phyloP scores from a whole-genome alignment of 192 early-diverging fungal species.

The Mortierella claussenii region DNA sequence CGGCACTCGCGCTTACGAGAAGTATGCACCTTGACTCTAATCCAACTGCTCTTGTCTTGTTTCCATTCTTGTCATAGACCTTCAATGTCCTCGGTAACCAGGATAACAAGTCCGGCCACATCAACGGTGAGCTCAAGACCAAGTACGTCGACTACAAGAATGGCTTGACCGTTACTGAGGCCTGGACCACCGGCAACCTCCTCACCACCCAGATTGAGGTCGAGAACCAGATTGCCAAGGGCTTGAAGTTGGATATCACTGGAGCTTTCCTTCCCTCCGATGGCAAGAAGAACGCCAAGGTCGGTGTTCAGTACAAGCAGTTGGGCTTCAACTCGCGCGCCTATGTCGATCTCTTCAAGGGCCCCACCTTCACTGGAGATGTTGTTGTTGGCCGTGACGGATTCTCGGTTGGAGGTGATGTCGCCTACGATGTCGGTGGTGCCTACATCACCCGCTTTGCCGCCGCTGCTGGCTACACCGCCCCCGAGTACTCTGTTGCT shows the following conservation, averaged over 20 bases:
- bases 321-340: slow-evolving; percentile 90
- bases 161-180: slow-evolving; percentile 95
- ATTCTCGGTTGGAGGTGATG: slow-evolving; percentile 91
- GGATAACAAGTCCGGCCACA: slow-evolving; percentile 95
- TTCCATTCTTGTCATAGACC: no score
- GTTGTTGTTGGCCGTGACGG: slow-evolving; percentile 91
- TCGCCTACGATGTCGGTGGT: slow-evolving; percentile 92
- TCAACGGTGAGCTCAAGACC: slow-evolving; percentile 96
- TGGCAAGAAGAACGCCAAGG: slow-evolving; percentile 83
- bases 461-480: slow-evolving; percentile 86
- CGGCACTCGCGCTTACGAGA: no score
- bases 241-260: slow-evolving; percentile 93
- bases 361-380: slow-evolving; percentile 89
- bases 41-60: no score
- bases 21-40: no score
- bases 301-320: slow-evolving; percentile 96
- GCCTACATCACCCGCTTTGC: slow-evolving; percentile 90
- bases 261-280: slow-evolving; percentile 86
- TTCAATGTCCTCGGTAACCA: slow-evolving; percentile 96
- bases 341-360: slow-evolving; percentile 94
- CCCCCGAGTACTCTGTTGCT: slow-evolving; percentile 88
- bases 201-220: slow-evolving; percentile 93
- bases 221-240: slow-evolving; percentile 93
- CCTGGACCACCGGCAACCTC: slow-evolving; percentile 96
- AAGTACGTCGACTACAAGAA: slow-evolving; percentile 96